Base-by-base conservation (phyloP, 2,329 filamentous ascomycete species). In the Herpotrichia juniperi region DNA sequence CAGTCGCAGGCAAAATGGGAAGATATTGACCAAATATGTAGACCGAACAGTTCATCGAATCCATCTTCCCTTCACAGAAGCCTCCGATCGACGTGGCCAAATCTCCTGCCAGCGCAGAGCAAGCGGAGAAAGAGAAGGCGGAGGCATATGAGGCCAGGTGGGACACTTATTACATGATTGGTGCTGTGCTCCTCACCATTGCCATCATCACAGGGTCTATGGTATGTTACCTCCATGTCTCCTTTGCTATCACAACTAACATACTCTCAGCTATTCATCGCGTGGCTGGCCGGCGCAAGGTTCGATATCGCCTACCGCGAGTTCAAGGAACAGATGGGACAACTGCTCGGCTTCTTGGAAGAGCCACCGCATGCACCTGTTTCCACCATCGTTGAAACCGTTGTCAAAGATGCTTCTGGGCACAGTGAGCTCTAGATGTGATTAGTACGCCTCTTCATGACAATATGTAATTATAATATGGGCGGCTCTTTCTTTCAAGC, bases 21-120 rank as follows among this genome's bases (percentile, higher is more conserved):
- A 35, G 14, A 37, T 28, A 34, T 49, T 61, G 16, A 61, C 53
- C 11, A 26, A 42, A 22, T 11, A 19, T 26, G n/a, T 65, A 94
- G 89, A 90, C 96, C 59, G 93, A 97, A 74, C 90, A 94, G 79
- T 96, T 96, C 72, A 96, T 97, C 71, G 93, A 97, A 75, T 87
- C 87, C 4, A 86, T 97, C 62, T 97, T 93, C 84, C 94, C 94
- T 3, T 83, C 85, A 8, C 91, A 96, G 74, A 86, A 90, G 57
- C 83, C 89, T 39, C 87, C 88, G 16, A 45, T 61, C 21, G 60
- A 66, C 46, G 54, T 55, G 43, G 64, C 64, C 59, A 52, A 54
- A 48, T 60, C 61, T 22, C 64, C 63, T 39, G 62, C 67, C 34
- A 78, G 64, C 51, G 68, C 83, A 8, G 80, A 84, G 56, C 86